These are phyloP conservation scores for Fusarium luffae DNA, from an alignment of 2,329 filamentous ascomycete species.

Conservation along the genomic window DNA sequence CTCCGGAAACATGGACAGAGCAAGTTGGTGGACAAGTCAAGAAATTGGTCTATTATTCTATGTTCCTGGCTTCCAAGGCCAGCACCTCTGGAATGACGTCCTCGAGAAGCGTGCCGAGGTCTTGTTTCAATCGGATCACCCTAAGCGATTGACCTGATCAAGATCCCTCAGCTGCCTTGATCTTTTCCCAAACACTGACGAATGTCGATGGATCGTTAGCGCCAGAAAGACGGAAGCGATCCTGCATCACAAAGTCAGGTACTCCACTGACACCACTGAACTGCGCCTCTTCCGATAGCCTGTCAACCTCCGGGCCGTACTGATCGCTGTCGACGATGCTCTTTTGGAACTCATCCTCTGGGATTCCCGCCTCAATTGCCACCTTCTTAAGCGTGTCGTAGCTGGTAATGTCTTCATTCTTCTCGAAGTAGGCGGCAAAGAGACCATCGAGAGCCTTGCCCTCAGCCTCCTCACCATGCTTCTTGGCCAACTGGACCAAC, in stretches of 20 bases:
- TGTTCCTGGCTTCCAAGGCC: constrained; percentile 52
- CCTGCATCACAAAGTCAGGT: constrained; percentile 79
- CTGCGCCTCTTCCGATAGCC: constrained; percentile 45
- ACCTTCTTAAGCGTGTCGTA: constrained; percentile 51
- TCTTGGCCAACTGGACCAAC: constrained; percentile 61
- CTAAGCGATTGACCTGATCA: constrained; percentile 9
- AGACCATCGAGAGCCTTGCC: constrained; percentile 63
- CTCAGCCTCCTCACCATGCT: constrained; percentile 62
- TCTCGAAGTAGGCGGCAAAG: constrained; percentile 57
- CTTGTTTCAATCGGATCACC: constrained; percentile 46
- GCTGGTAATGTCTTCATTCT: constrained; percentile 57
- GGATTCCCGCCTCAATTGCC: constrained; percentile 58
- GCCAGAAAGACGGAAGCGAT: constrained; percentile 72
- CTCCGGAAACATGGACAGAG: constrained; percentile 85
- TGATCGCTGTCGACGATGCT: constrained; percentile 58
- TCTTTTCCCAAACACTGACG: constrained; percentile 71
- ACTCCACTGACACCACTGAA: constrained; percentile 67
- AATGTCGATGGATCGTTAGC: constrained; percentile 75
- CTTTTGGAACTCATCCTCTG: constrained; percentile 51
- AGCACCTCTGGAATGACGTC: constrained; percentile 54
- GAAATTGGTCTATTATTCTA: constrained; percentile 76
- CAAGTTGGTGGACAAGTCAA: constrained; percentile 88
- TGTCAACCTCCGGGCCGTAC: constrained; percentile 55
- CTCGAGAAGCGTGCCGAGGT: constrained; percentile 52
- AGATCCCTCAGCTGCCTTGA: constrained; percentile 51